phyloP scores from a whole-genome alignment of 768 basidiomycete species.

The Vishniacozyma victoriae region DNA sequence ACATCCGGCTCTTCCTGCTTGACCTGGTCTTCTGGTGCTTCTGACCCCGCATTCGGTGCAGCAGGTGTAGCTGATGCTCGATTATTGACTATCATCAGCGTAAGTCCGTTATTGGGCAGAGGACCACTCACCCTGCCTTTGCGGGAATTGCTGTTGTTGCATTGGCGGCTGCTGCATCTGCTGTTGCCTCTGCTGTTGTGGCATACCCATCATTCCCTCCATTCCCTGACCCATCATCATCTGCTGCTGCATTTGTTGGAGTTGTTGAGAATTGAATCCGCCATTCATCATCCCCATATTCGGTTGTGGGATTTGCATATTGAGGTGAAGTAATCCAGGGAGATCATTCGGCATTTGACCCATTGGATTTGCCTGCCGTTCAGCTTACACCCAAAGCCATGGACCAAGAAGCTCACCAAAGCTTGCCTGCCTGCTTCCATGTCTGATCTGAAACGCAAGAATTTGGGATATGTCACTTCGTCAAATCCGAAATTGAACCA shows the following conservation, averaged over 20 bases:
- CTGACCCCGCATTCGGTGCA: conserved; percentile 2
- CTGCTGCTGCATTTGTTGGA: conserved; percentile 12
- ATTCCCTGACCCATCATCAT: conserved; percentile 21
- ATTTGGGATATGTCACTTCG: conserved; percentile 90
- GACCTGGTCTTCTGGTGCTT: conserved; percentile 13
- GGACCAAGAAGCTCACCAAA: conserved; percentile 20
- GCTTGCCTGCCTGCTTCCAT: conserved; percentile 42
- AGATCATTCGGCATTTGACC: conserved; percentile 7
- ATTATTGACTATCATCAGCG: neutral
- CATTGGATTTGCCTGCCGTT: conserved; percentile 8
- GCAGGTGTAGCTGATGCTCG: conserved; percentile 4
- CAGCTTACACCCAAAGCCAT: neutral
- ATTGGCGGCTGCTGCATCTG: conserved; percentile 49
- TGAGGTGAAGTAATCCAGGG: conserved; percentile 11
- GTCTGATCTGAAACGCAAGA: conserved; percentile 48
- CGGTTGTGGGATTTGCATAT: neutral
- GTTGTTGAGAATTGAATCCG: conserved; percentile 2
- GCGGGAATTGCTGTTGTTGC: conserved; percentile 47
- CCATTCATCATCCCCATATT: conserved; percentile 6
- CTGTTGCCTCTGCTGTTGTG: conserved; percentile 66
- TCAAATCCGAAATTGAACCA: conserved; percentile 99
- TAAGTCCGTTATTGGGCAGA: neutral
- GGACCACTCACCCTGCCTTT: neutral
- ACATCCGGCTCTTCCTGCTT: conserved; percentile 36
- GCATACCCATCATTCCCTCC: conserved; percentile 71